phyloP scores from a whole-genome alignment of 192 early-diverging fungal genomes.

The Anaeromyces robustus region DNA sequence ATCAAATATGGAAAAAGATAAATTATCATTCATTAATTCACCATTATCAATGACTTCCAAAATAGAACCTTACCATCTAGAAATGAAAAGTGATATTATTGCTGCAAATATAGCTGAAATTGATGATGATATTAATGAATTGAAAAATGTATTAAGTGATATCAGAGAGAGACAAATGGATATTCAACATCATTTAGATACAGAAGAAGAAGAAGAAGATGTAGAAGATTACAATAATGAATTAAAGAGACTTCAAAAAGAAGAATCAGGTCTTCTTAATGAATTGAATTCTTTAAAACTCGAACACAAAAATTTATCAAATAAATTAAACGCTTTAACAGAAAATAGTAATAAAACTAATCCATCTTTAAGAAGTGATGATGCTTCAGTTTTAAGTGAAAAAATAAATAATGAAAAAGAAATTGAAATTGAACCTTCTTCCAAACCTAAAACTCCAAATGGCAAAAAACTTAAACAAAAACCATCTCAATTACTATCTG shows the following conservation, averaged over 20 bases:
- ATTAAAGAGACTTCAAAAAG: not conserved
- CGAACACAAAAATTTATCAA: not conserved
- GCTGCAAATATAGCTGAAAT: not conserved
- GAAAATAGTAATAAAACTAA: not conserved
- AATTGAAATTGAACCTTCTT: not conserved
- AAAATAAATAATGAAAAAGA: not conserved
- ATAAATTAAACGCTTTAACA: not conserved
- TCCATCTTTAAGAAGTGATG: not conserved
- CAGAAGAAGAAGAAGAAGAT: not conserved
- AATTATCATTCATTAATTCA: not conserved
- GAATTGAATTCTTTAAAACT: not conserved
- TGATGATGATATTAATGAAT: not conserved
- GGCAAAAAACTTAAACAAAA: not conserved
- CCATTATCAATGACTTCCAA: not conserved
- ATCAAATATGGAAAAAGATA: no score
- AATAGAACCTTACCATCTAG: not conserved
- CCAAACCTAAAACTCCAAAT: no score
- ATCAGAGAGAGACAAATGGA: not conserved
- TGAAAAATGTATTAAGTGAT: not conserved
- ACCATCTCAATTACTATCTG: not conserved
- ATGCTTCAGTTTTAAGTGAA: not conserved
- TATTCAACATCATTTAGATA: not conserved
- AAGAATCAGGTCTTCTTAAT: not conserved
- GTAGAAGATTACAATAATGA: not conserved
- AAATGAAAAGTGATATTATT: not conserved